Evolutionary conservation across 257 asterid species (phyloP).

Genomic region (Dorcoceras hygrometricum): DNA sequence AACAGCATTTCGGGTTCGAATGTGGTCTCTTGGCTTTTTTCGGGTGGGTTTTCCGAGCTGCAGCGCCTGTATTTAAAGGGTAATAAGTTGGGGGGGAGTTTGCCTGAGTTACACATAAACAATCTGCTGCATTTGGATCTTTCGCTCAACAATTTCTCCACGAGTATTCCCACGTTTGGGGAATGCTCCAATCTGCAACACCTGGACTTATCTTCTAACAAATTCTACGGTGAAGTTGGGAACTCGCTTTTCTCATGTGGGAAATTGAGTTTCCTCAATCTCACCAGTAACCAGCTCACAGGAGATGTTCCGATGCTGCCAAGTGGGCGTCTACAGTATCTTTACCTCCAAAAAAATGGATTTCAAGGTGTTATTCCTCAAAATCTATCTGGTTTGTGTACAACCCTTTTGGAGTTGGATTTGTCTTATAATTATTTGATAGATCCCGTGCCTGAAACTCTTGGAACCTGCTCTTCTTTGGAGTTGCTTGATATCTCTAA

Average conservation of each 20-base stretch:
- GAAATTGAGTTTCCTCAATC: conserved; percentile 60
- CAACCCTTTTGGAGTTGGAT: conserved; percentile 61
- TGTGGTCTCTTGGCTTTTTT: conserved; percentile 52
- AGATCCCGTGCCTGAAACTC: conserved; percentile 59
- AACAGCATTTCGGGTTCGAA: conserved; percentile 61
- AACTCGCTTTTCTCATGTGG: conserved; percentile 51
- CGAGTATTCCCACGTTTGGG: conserved; percentile 43
- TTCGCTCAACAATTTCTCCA: conserved; percentile 64
- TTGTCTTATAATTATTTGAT: conserved; percentile 62
- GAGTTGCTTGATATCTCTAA: conserved; percentile 58
- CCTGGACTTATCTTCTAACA: conserved; percentile 81
- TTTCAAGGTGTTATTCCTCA: conserved; percentile 59
- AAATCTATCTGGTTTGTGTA: conserved; percentile 49
- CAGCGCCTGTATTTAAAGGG: conserved; percentile 58
- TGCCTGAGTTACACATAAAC: conserved; percentile 43
- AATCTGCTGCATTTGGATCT: conserved; percentile 65
- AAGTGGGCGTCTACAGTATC: conserved; percentile 44
- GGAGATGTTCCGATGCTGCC: conserved; percentile 59
- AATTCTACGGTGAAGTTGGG: conserved; percentile 55
- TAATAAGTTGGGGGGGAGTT: conserved; percentile 46
- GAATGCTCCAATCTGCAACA: conserved; percentile 57
- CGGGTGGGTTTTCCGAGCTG: conserved; percentile 47
- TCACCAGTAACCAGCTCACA: conserved; percentile 62
- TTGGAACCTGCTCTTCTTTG: conserved; percentile 58
- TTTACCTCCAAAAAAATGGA: conserved; percentile 55